Evolutionary conservation across 192 early-diverging fungal species (phyloP), one percentile per base, ranked within the genome.

Genomic region (Pilobolus umbonatus): DNA sequence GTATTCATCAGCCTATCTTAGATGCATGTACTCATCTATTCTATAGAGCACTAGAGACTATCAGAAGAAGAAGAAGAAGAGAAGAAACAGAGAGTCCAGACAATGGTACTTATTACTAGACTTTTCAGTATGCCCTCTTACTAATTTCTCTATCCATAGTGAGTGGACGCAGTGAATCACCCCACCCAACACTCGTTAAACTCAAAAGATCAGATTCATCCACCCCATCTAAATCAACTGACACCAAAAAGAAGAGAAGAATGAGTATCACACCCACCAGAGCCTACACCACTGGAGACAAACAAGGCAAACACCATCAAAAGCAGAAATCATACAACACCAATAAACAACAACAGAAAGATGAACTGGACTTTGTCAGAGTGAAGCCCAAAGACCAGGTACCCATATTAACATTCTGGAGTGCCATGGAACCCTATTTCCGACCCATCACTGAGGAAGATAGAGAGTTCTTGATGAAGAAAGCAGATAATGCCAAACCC

Each of bases 341-440:
- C 24, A 59, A 59, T 26, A 17, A n/a, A 22, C 43, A 32, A 44
- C 31, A 30, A 29, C 6, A 24, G 25, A 65, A 40, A 44, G 56
- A 61, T 12, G 60, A 68, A 6, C 29, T 61, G 24, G 70, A 67
- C 5, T 65, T 67, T 58, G 57, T 63, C 2, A 45, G 64, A n/a
- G 70, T 72, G 4, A 72, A 72, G 46, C 55, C 70, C 26, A 72
- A 72, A 39, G 70, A 82, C 79, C 72, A 96, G 81, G 85, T 94
- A 11, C 89, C 91, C 17, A 87, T 93, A 35, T 74, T 80, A n/a
- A 81, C 81, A 14, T 98, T 92, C 63, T 94, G 85, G 85, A 57
- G 78, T 11, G 89, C 86, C 11, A 70, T 88, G 43, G 96, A 96
- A 19, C 90, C 92, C 47, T 96, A 88, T 58, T 93, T 92, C 60